phyloP scores from a whole-genome alignment of 768 basidiomycete genomes.

The Phylloporus arenicola region DNA sequence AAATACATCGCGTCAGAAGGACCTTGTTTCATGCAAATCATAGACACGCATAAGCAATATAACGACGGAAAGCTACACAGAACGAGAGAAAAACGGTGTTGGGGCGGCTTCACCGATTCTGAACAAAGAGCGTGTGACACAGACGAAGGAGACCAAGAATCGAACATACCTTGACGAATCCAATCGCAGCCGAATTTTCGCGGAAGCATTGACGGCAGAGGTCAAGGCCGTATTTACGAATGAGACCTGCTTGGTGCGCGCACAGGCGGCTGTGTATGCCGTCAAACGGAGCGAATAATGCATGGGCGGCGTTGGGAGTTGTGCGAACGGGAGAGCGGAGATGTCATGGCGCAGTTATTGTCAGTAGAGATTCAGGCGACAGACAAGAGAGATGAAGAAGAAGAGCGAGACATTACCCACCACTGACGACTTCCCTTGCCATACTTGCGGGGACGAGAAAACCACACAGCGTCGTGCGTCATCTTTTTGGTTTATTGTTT shows the following conservation, averaged over 20 bases:
- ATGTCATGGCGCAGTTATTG: not conserved
- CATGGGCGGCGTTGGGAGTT: not conserved
- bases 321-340: not conserved
- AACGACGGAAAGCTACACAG: not conserved
- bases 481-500: conserved; percentile 57
- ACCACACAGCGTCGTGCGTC: conserved; percentile 99
- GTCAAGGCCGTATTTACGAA: conserved; percentile 95
- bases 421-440: conserved; percentile 96
- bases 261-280: conserved; percentile 71
- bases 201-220: conserved; percentile 99
- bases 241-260: conserved; percentile 95
- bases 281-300: not conserved
- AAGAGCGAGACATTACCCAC: conserved; percentile 41
- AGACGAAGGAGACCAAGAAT: not conserved
- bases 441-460: conserved; percentile 90
- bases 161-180: conserved; percentile 83
- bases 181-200: conserved; percentile 89
- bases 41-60: conserved; percentile 11
- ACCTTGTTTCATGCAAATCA: conserved; percentile 18
- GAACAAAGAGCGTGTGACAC: not conserved
- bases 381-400: not conserved
- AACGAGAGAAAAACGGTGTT: not conserved
- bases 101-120: conserved; percentile 43
- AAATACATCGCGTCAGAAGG: not conserved
- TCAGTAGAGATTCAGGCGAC: not conserved